Percentiles rank a stretch among this genome's conserved stretches.
phyloP scores from a whole-genome alignment of 1,139 yeast genomes.

The Nakaseomyces sp. region DNA sequence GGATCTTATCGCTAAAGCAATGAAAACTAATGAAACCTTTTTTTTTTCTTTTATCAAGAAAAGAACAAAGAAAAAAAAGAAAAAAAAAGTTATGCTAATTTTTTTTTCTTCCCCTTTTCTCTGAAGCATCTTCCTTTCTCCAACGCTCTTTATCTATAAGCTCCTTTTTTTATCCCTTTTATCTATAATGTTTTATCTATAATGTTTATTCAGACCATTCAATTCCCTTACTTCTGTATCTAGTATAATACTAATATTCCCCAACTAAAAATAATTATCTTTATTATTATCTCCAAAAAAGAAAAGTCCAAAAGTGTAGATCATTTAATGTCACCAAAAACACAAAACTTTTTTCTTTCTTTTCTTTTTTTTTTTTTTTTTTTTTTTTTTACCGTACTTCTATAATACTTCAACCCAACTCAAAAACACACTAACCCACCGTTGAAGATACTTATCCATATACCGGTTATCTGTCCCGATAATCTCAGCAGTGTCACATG shows the following conservation, averaged over 20 bases:
- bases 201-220: neutral
- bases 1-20: too few species aligned
- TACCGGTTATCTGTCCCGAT: slow-evolving; percentile 13
- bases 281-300: neutral
- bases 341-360: too few species aligned
- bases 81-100: too few species aligned
- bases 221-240: neutral
- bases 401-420: neutral
- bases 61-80: too few species aligned
- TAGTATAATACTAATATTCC: slow-evolving; percentile 1
- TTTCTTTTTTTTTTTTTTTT: neutral
- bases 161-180: neutral
- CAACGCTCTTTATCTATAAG: too few species aligned
- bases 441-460: neutral
- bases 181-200: neutral
- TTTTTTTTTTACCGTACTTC: neutral
- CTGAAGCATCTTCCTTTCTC: too few species aligned
- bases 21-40: too few species aligned
- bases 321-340: too few species aligned
- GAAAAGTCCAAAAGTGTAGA: neutral
- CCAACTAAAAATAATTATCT: neutral
- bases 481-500: slow-evolving; percentile 25
- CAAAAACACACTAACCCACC: slow-evolving; percentile 2
- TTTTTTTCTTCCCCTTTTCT: too few species aligned
- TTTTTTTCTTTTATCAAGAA: too few species aligned